Evolutionary conservation across 805 yeast genomes (phyloP).

Genomic region (Diddensiella caesifluorescens): DNA sequence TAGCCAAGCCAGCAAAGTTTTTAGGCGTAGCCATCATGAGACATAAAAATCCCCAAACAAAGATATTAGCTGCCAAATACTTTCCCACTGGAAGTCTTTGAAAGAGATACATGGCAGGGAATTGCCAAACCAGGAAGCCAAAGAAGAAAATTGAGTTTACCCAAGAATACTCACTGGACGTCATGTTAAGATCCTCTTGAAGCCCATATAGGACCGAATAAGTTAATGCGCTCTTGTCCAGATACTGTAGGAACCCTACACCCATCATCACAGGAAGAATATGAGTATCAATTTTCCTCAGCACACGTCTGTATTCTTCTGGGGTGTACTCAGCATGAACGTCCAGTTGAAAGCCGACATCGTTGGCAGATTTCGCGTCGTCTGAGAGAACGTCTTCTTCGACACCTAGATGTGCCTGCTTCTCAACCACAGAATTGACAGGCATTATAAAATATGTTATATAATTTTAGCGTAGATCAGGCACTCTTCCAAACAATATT

Average conservation of each 20-base stretch:
- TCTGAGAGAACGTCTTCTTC: background rate
- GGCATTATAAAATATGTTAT: background rate
- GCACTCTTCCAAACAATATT: too few relatives aligned
- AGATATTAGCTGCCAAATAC: constrained; percentile 41
- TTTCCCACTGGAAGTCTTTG: constrained; percentile 55
- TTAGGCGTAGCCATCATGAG: constrained; percentile 45
- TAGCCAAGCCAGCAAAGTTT: constrained; percentile 39
- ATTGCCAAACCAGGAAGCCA: constrained; percentile 56
- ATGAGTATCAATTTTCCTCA: constrained; percentile 3
- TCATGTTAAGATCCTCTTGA: constrained; percentile 37
- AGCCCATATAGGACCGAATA: constrained; percentile 5
- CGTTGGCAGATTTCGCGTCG: background rate
- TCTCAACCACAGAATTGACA: background rate
- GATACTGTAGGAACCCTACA: background rate
- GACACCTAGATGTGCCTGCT: background rate
- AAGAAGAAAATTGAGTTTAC: constrained; percentile 52
- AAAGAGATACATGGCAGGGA: constrained; percentile 41
- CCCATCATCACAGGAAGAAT: constrained; percentile 6
- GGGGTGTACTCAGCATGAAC: background rate
- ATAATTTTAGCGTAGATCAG: too few relatives aligned
- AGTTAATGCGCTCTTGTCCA: constrained; percentile 7
- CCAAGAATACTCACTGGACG: constrained; percentile 37
- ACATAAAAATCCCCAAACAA: constrained; percentile 55
- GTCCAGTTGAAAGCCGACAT: background rate
- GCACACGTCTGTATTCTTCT: background rate